phyloP scores from a whole-genome alignment of 2,329 filamentous ascomycete species.

The Beauveria pseudobassiana region DNA sequence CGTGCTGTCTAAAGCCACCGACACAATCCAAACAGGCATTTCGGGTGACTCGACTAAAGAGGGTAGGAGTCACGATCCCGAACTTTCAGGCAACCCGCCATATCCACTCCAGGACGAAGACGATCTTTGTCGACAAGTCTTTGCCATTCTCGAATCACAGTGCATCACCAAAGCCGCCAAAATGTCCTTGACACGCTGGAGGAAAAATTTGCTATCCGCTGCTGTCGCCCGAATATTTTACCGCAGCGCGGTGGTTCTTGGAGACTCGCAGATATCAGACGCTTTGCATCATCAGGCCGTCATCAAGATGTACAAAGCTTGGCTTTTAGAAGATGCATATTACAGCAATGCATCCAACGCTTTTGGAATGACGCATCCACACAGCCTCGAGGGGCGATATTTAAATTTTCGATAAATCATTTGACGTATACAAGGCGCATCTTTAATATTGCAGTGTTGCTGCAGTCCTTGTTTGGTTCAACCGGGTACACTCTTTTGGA shows the following conservation, averaged over 20 bases:
- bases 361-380: slow-evolving; percentile 10
- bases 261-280: slow-evolving; percentile 21
- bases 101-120: slow-evolving; percentile 29
- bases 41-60: background rate
- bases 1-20: background rate
- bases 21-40: background rate
- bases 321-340: slow-evolving; percentile 10
- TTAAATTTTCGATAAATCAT: slow-evolving; percentile 12
- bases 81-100: slow-evolving; percentile 2
- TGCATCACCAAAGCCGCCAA: slow-evolving; percentile 42
- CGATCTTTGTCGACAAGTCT: slow-evolving; percentile 34
- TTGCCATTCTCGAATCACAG: slow-evolving; percentile 36
- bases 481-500: background rate
- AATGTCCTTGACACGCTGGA: slow-evolving; percentile 40
- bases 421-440: background rate
- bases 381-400: slow-evolving; percentile 9
- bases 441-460: background rate
- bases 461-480: slow-evolving; percentile 1
- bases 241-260: slow-evolving; percentile 28
- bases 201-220: slow-evolving; percentile 39
- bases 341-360: slow-evolving; percentile 13
- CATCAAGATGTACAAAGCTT: background rate
- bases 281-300: slow-evolving; percentile 18
- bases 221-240: slow-evolving; percentile 30
- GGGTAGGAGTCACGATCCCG: background rate